Evolutionary conservation across 768 basidiomycete genomes (phyloP), one percentile per base, ranked within the genome.

Genomic region (Tubosaeta sp.): DNA sequence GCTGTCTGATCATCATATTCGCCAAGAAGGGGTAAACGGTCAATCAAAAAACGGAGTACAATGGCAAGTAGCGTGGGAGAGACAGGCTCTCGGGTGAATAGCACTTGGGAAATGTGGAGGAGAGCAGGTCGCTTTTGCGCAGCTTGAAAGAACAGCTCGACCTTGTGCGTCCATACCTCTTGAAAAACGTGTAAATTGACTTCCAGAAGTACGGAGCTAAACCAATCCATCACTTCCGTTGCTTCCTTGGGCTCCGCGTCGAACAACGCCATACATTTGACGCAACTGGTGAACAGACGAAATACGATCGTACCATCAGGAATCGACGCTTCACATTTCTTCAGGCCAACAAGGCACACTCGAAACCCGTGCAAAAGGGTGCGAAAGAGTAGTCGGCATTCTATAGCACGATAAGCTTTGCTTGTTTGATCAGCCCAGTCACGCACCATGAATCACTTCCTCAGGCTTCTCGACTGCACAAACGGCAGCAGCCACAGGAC

Each of bases 151-250:
- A 95, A 97, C 66, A 94, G 87, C 26, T 84, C 86, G 72, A 98
- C 88, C 66, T 92, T 88, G 65, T 84, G 85, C 33, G 89, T 92
- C 93, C 95, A 95, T 31, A 97, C 90, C 71, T 97, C 93, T 68
- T 95, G 89, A 67, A 97, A 95, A 54, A 95, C 88, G 62, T 95
- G 91, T 8, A 89, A 76, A 63, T 97, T 89, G 60, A 95, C 81
- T 66, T 94, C 89, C 34, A 83, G 69, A 41, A 95, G 78, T 38
- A 88, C 83, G 22, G 82, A 79, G 6, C 81, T 81, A 46, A 88
- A 73, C 78, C 86, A 85, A 52, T 99, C 95, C 62, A 93, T 80
- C 6, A 85, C 85, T 64, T 97, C 94, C 47, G 85, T 80, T 50
- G 78, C 76, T 50, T 86, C 82, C 41, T 82, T 81, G 46, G 79